Conservation (phyloP, 768 basidiomycete genomes). For the Termitomyces titanicus region DNA sequence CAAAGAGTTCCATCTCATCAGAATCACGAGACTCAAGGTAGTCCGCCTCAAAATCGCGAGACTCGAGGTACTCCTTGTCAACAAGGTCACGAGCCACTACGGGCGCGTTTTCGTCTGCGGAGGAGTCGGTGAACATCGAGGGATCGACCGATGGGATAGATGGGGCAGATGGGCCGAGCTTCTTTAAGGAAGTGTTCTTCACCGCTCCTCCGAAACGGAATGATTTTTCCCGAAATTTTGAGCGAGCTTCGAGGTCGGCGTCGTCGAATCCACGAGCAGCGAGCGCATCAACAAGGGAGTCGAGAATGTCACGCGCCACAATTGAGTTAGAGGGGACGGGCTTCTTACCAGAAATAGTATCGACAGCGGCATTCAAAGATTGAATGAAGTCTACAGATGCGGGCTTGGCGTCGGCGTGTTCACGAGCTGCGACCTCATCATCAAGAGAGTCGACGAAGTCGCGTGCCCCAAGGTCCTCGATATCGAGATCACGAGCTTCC, state of each 20-base stretch:
- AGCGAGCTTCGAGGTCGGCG: background rate
- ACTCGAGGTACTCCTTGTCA: background rate
- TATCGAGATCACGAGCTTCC: background rate
- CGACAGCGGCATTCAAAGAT: background rate
- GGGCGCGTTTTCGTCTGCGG: background rate
- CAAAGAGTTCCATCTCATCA: background rate
- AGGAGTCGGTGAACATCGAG: background rate
- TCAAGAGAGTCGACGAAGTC: background rate
- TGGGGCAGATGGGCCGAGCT: background rate
- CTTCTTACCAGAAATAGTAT: background rate
- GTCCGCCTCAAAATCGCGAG: background rate
- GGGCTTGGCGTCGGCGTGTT: background rate
- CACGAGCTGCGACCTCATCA: background rate
- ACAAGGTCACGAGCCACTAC: background rate
- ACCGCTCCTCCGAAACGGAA: background rate
- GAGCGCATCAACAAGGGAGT: background rate
- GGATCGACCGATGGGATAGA: background rate
- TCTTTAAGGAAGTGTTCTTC: background rate
- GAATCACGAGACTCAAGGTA: background rate
- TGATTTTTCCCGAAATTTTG: background rate
- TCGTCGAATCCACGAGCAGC: background rate
- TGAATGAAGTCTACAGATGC: background rate
- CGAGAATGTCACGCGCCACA: background rate
- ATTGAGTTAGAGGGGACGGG: background rate
- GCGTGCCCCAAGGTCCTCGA: background rate